Conservation (phyloP, 768 basidiomycete species). For the Neoboletus magnificus region DNA sequence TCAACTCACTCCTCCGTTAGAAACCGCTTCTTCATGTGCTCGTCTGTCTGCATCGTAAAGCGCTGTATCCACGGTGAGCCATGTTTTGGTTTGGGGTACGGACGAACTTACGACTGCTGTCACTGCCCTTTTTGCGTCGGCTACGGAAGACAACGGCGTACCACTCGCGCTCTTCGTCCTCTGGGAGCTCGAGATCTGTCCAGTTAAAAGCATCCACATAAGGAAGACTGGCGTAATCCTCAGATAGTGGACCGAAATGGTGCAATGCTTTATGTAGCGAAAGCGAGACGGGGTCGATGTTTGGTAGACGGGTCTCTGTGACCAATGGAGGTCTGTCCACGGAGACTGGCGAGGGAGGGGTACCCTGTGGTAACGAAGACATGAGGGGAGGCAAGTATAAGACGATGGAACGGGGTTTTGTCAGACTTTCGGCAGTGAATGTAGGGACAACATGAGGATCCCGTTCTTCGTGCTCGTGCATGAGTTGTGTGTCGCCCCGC, state of each 20-base stretch:
- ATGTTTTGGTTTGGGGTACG: neutral
- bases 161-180: constrained; percentile 79
- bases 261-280: constrained; percentile 86
- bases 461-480: constrained; percentile 15
- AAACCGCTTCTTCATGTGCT: constrained; percentile 92
- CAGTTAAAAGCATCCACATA: constrained; percentile 90
- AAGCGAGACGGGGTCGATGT: constrained; percentile 81
- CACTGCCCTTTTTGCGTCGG: constrained; percentile 66
- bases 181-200: constrained; percentile 63
- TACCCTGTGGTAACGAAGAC: constrained; percentile 61
- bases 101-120: constrained; percentile 54
- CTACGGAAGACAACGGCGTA: constrained; percentile 91
- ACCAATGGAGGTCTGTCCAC: constrained; percentile 43
- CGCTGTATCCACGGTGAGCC: constrained; percentile 37
- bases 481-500: neutral
- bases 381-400: constrained; percentile 85
- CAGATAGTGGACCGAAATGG: constrained; percentile 58
- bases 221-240: constrained; percentile 56
- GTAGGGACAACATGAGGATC: constrained; percentile 57
- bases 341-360: constrained; percentile 27
- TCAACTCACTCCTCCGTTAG: constrained; percentile 71
- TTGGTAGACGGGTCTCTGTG: constrained; percentile 74
- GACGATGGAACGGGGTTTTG: constrained; percentile 45
- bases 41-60: constrained; percentile 83
- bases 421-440: constrained; percentile 41